A percentile compares a stretch with the other conserved stretches of the same genome.
These are phyloP conservation scores for Yamadazyma friedrichii DNA, from an alignment of 1,139 yeast genomes.

Conservation along the genomic window DNA sequence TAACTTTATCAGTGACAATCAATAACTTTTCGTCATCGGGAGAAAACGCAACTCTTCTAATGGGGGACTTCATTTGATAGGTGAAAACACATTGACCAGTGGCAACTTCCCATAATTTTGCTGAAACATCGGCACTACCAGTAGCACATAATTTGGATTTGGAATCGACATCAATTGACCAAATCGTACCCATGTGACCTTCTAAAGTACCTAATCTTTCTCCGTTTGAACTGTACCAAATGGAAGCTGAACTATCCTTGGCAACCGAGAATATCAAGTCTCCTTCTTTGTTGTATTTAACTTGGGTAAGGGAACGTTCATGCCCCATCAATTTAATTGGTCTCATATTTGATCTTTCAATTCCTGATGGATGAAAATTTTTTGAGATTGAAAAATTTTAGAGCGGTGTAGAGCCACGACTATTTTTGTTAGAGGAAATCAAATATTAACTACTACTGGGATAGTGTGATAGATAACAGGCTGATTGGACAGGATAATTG, in stretches of 20 bases:
- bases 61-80: slow-evolving; percentile 81
- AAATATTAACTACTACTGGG: too few relatives aligned
- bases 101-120: slow-evolving; percentile 80
- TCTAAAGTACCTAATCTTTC: slow-evolving; percentile 93
- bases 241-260: slow-evolving; percentile 83
- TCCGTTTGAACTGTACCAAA: slow-evolving; percentile 95
- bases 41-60: slow-evolving; percentile 84
- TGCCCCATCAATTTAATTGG: slow-evolving; percentile 69
- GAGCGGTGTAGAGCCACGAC: slow-evolving; percentile 1
- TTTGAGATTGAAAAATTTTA: slow-evolving; percentile 7
- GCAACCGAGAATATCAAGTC: slow-evolving; percentile 91
- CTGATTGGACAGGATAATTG: too few relatives aligned
- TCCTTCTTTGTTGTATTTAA: slow-evolving; percentile 92
- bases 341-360: slow-evolving; percentile 33
- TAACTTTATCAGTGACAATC: slow-evolving; percentile 86
- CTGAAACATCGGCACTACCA: slow-evolving; percentile 87
- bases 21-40: slow-evolving; percentile 69
- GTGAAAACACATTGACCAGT: slow-evolving; percentile 76
- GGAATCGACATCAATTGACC: slow-evolving; percentile 88
- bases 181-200: slow-evolving; percentile 88
- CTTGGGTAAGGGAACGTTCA: slow-evolving; percentile 87
- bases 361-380: slow-evolving; percentile 9
- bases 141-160: slow-evolving; percentile 71
- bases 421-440: not conserved
- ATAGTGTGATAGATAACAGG: too few relatives aligned